phyloP scores from a whole-genome alignment of 1,139 yeast species.

The Yamadazyma jaroonii region DNA sequence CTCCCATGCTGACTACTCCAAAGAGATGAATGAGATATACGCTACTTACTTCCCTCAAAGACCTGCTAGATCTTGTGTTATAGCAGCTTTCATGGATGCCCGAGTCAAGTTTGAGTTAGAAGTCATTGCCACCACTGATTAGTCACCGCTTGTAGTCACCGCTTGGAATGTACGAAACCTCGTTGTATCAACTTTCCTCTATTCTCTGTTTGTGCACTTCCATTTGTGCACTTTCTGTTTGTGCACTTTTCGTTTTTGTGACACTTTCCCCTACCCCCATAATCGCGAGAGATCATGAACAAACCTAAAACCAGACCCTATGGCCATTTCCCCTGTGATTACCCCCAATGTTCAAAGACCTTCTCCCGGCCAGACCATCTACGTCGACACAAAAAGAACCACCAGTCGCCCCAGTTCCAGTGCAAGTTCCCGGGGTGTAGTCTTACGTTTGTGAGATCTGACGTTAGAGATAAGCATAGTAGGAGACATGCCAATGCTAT shows the following conservation, averaged over 20 bases:
- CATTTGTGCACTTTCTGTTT: neutral
- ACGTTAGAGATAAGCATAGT: conserved; percentile 34
- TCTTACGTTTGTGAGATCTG: conserved; percentile 33
- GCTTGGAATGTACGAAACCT: neutral
- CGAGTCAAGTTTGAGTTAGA: conserved; percentile 34
- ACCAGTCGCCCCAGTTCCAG: conserved; percentile 30
- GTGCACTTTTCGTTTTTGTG: neutral
- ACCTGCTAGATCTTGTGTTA: conserved; percentile 58
- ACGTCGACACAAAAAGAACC: conserved; percentile 37
- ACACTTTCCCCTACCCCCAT: neutral
- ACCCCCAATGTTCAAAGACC: conserved; percentile 26
- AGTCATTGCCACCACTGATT: conserved; percentile 31
- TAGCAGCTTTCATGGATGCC: conserved; percentile 38
- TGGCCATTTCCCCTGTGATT: conserved; percentile 17
- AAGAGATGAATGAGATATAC: conserved; percentile 47
- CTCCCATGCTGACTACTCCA: conserved; percentile 42
- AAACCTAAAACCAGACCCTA: conserved; percentile 12
- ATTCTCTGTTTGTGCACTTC: too few relatives aligned
- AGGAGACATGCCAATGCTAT: conserved; percentile 21
- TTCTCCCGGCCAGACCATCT: conserved; percentile 39
- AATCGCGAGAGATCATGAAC: neutral
- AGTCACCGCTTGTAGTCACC: conserved; percentile 5
- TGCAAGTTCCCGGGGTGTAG: conserved; percentile 29
- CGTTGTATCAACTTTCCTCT: too few relatives aligned
- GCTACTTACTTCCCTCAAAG: conserved; percentile 42